Evolutionary conservation across 169 alveolate species (phyloP).

Genomic region (Eimeria tenella): DNA sequence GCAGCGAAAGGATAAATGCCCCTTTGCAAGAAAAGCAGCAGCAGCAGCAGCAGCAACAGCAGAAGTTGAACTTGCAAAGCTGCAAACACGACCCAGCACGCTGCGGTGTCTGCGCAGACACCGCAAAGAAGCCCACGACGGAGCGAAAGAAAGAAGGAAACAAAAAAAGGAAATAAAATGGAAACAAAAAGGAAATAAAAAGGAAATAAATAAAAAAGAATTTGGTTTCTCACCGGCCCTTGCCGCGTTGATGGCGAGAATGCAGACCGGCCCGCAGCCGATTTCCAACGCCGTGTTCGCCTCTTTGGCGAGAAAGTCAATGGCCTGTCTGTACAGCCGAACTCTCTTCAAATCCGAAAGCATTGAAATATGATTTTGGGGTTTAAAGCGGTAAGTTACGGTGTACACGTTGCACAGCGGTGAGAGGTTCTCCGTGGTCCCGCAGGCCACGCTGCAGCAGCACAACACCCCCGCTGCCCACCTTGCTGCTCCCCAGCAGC

Average conservation of each 20-base stretch:
- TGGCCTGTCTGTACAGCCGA: constrained; percentile 42
- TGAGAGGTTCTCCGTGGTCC: background rate
- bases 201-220: background rate
- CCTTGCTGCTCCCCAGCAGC: background rate
- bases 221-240: constrained; percentile 42
- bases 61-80: background rate
- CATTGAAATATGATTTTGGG: constrained; percentile 51
- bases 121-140: background rate
- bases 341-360: constrained; percentile 23
- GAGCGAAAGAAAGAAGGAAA: background rate
- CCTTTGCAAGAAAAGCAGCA: background rate
- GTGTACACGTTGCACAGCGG: constrained; percentile 49
- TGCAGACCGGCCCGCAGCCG: constrained; percentile 76
- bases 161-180: background rate
- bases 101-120: background rate
- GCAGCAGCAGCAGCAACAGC: constrained; percentile 35
- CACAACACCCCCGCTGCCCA: no score
- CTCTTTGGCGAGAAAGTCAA: constrained; percentile 7
- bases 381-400: constrained; percentile 56
- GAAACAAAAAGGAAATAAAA: background rate
- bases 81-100: background rate
- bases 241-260: constrained; percentile 66
- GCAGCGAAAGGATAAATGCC: background rate
- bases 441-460: constrained; percentile 14
- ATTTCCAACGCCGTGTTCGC: constrained; percentile 31